These are phyloP conservation scores for Meredithiella fracta DNA, from an alignment of 2,329 filamentous ascomycete species.

Conservation along the genomic window DNA sequence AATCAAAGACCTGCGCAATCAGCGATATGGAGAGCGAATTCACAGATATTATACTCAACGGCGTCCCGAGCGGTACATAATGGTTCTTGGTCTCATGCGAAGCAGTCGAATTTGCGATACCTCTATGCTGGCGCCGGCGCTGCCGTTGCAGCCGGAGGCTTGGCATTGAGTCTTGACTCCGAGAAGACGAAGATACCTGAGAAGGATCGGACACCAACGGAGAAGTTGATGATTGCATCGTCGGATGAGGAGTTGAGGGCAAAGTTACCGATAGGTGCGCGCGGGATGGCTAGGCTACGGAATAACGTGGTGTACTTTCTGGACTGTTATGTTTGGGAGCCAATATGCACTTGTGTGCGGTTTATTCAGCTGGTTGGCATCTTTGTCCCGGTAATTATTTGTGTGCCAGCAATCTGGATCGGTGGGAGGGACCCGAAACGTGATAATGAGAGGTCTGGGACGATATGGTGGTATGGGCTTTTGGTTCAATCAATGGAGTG, in stretches of 20 bases:
- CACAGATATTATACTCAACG: neutral
- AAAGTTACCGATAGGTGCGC: slow-evolving; percentile 44
- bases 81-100: neutral
- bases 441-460: slow-evolving; percentile 63
- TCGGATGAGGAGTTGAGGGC: slow-evolving; percentile 65
- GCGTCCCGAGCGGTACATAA: neutral
- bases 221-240: slow-evolving; percentile 71
- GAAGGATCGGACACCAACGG: slow-evolving; percentile 21
- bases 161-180: neutral
- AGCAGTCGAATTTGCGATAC: neutral
- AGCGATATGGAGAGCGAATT: neutral
- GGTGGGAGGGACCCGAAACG: slow-evolving; percentile 45
- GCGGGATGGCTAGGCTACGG: slow-evolving; percentile 39
- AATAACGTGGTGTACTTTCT: slow-evolving; percentile 48
- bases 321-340: slow-evolving; percentile 65
- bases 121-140: slow-evolving; percentile 7
- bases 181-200: neutral
- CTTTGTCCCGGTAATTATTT: slow-evolving; percentile 75
- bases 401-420: slow-evolving; percentile 67
- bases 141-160: neutral
- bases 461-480: slow-evolving; percentile 88
- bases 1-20: neutral
- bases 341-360: slow-evolving; percentile 69
- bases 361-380: slow-evolving; percentile 76
- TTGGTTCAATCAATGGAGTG: slow-evolving; percentile 79